Percentiles rank a stretch among this genome's conserved stretches.
Evolutionary conservation across 768 basidiomycete species (phyloP).

Genomic region (Guyanaporus albipodus): DNA sequence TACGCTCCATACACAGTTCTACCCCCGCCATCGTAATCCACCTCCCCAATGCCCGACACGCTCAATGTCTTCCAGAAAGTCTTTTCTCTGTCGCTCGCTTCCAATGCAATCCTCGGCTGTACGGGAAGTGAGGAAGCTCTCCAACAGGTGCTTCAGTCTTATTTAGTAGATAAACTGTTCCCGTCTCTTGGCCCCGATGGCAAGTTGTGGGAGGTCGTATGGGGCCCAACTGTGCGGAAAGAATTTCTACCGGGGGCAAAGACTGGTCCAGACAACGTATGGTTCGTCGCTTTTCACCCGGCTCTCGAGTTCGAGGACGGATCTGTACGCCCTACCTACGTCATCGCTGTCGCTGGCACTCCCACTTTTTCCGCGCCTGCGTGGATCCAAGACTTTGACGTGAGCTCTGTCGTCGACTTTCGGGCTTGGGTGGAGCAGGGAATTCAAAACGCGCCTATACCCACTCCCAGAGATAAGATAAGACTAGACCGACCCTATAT

Average conservation of each 20-base stretch:
- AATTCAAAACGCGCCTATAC: not conserved
- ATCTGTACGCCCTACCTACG: constrained; percentile 3
- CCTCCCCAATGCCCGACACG: no score
- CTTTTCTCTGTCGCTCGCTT: constrained; percentile 5
- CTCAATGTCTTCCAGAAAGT: constrained; percentile 16
- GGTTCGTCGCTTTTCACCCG: constrained; percentile 14
- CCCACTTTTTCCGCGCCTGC: not conserved
- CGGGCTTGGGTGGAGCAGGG: constrained; percentile 4
- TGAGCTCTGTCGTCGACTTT: constrained; percentile 11
- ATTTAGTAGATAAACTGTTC: no score
- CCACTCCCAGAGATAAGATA: not conserved
- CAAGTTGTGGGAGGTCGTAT: constrained; percentile 12
- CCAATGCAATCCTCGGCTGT: not conserved
- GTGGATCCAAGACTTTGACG: constrained; percentile 1
- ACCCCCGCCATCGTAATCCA: no score
- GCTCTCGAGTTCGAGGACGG: constrained; percentile 10
- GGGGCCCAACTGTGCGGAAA: constrained; percentile 17
- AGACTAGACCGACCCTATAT: not conserved
- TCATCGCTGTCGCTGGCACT: constrained; percentile 14
- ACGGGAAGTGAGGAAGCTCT: constrained; percentile 1
- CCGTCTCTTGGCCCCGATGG: not conserved
- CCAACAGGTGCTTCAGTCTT: no score
- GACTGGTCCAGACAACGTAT: constrained; percentile 14
- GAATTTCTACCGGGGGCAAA: not conserved
- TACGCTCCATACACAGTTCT: no score